phyloP scores from a whole-genome alignment of 169 alveolate genomes.

The Plasmodium cynomolgi region DNA sequence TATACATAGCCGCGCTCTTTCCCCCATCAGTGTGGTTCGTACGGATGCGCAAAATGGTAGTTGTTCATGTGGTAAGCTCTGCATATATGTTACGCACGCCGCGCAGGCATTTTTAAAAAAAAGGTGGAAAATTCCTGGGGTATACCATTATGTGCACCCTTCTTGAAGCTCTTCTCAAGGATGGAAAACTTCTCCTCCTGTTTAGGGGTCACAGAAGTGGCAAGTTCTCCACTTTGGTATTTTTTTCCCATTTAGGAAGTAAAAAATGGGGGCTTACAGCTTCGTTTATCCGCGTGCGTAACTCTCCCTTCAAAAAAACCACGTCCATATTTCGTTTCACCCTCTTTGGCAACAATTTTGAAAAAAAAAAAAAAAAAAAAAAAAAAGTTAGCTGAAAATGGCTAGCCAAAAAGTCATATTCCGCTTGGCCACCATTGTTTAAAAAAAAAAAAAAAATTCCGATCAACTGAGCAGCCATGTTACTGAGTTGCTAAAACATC shows the following conservation, averaged over 20 bases:
- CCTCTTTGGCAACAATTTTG: neutral
- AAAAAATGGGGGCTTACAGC: neutral
- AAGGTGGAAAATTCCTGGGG: neutral
- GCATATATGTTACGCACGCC: neutral
- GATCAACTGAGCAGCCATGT: neutral
- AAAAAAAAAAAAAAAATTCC: neutral
- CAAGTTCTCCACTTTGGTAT: neutral
- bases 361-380: slow-evolving; percentile 1
- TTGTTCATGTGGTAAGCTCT: neutral
- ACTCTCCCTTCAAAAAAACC: neutral
- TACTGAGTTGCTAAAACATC: neutral
- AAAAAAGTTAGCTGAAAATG: neutral
- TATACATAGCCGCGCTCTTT: neutral
- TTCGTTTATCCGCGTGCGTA: neutral
- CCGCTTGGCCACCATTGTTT: neutral
- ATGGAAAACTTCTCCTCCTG: neutral
- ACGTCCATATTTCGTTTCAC: neutral
- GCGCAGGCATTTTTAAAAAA: neutral
- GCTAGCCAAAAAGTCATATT: slow-evolving; percentile 4
- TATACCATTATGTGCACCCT: neutral
- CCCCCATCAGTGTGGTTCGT: neutral
- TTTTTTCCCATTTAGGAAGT: neutral
- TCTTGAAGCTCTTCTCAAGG: neutral
- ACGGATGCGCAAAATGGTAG: neutral
- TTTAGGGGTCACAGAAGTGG: neutral